These are phyloP conservation scores for Thelephora ganbajun DNA, from an alignment of 768 basidiomycete genomes.

Conservation along the genomic window DNA sequence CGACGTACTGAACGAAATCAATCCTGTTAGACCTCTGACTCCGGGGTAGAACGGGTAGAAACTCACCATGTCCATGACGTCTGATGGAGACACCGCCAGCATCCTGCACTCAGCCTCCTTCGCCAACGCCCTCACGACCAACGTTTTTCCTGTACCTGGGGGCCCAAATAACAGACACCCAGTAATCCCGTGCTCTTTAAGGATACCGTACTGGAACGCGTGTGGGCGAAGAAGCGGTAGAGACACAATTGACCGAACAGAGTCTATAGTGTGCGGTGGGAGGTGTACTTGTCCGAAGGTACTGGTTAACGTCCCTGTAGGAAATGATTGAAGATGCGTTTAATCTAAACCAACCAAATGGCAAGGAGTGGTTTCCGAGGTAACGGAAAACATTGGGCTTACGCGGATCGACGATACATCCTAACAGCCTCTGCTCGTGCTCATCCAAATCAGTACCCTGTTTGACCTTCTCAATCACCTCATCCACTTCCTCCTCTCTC, in stretches of 20 bases:
- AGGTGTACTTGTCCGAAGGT: conserved; percentile 83
- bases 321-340: conserved; percentile 7
- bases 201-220: conserved; percentile 78
- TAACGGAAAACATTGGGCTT: conserved; percentile 15
- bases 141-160: conserved; percentile 85
- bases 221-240: conserved; percentile 76
- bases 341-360: too few relatives aligned
- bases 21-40: not conserved
- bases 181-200: conserved; percentile 85
- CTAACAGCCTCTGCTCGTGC: conserved; percentile 71
- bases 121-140: conserved; percentile 81
- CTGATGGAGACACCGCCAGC: conserved; percentile 81
- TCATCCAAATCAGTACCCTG: conserved; percentile 61
- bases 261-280: conserved; percentile 79
- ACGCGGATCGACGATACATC: conserved; percentile 81
- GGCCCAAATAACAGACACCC: conserved; percentile 90
- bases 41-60: conserved; percentile 1
- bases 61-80: conserved; percentile 90
- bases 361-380: too few relatives aligned
- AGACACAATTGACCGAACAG: conserved; percentile 83
- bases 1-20: conserved; percentile 57
- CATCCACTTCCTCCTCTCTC: conserved; percentile 43
- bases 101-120: conserved; percentile 91
- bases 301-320: conserved; percentile 69
- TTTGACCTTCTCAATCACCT: conserved; percentile 64